These are phyloP conservation scores for Loxodes magnus DNA, from an alignment of 73 alveolate species.

Conservation along the genomic window DNA sequence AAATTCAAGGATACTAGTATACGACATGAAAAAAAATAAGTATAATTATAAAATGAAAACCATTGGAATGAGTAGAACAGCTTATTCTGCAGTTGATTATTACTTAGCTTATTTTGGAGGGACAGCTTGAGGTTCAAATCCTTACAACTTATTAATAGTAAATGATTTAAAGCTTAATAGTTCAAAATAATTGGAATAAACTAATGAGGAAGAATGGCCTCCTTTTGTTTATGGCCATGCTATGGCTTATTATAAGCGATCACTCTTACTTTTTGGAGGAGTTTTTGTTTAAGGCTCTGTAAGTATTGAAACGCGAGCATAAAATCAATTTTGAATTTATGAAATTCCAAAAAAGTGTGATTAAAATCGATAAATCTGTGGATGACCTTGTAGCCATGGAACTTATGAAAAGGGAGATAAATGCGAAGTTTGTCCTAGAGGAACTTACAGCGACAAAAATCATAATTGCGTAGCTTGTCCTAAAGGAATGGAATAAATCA, in stretches of 20 bases:
- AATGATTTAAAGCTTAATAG: no score
- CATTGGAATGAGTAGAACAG: neutral
- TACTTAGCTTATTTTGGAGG: no score
- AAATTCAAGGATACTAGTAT: neutral
- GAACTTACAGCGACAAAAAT: neutral
- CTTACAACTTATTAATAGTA: no score
- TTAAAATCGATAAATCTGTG: neutral
- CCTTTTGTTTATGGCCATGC: neutral
- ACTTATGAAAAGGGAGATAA: neutral
- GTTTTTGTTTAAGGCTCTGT: neutral
- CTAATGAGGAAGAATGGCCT: neutral
- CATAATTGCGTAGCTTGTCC: neutral
- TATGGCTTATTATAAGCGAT: neutral
- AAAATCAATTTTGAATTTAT: neutral
- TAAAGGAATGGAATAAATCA: neutral
- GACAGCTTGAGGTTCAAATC: no score
- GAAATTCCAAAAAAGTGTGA: no score
- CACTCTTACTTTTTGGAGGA: neutral
- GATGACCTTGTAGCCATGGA: slow-evolving; percentile 5
- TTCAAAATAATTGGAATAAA: neutral
- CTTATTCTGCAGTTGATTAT: no score
- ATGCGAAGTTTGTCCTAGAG: slow-evolving; percentile 2
- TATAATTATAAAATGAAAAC: neutral
- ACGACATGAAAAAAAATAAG: neutral
- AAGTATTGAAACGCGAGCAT: neutral